Evolutionary conservation across 768 basidiomycete genomes (phyloP).

Genomic region (Calocybe indica): DNA sequence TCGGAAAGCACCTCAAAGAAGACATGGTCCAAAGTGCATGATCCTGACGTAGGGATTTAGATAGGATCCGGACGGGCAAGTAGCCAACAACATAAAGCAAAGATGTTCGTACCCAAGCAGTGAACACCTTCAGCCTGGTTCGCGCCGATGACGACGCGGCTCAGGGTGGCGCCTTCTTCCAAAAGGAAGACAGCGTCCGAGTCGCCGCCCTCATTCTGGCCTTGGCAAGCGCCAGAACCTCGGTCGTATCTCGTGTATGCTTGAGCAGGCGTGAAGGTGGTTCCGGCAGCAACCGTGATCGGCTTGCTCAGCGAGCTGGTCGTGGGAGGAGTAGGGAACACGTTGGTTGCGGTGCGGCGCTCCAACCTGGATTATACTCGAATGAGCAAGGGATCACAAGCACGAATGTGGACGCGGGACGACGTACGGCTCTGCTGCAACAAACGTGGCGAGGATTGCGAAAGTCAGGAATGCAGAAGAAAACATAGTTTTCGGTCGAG

Average conservation of each 20-base stretch:
- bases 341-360: constrained; percentile 27
- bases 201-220: constrained; percentile 32
- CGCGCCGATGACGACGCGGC: constrained; percentile 32
- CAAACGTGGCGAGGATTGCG: too few species aligned
- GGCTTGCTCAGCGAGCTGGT: constrained; percentile 28
- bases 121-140: constrained; percentile 37
- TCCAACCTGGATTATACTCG: constrained; percentile 11
- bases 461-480: too few species aligned
- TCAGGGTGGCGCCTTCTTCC: constrained; percentile 32
- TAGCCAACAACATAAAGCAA: not conserved
- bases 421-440: too few species aligned
- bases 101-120: constrained; percentile 23
- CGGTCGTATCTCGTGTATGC: constrained; percentile 32
- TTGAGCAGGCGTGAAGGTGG: constrained; percentile 28
- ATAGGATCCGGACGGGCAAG: constrained; percentile 1
- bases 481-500: too few species aligned
- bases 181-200: constrained; percentile 34
- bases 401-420: too few species aligned
- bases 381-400: too few species aligned
- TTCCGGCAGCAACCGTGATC: constrained; percentile 24
- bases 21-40: constrained; percentile 24
- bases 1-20: constrained; percentile 20
- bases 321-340: constrained; percentile 27
- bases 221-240: constrained; percentile 31
- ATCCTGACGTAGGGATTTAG: constrained; percentile 9